A percentile compares a stretch with the other conserved stretches of the same genome.
phyloP scores from a whole-genome alignment of 2,329 filamentous ascomycete genomes.

The Niveomyces coronatus region DNA sequence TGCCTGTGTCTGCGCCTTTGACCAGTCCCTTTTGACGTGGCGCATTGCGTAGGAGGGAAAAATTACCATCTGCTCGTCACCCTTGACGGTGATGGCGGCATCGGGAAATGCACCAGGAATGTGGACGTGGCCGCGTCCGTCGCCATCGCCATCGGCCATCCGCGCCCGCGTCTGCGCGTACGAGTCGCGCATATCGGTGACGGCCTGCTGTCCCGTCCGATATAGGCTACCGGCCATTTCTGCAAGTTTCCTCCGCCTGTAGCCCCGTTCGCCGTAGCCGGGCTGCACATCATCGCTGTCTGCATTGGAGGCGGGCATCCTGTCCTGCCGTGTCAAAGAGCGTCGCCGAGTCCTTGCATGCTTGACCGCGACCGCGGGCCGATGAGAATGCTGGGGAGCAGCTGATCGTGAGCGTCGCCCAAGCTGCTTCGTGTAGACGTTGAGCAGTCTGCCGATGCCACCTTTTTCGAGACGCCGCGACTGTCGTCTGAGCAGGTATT shows the following conservation, averaged over 20 bases:
- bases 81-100: constrained; percentile 66
- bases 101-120: constrained; percentile 77
- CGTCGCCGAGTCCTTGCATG: constrained; percentile 23
- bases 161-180: constrained; percentile 42
- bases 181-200: constrained; percentile 48
- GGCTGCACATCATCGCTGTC: constrained; percentile 17
- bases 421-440: constrained; percentile 32
- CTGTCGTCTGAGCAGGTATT: constrained; percentile 58
- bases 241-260: constrained; percentile 68
- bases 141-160: constrained; percentile 18
- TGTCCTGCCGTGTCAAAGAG: constrained; percentile 17
- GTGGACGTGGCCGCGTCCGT: constrained; percentile 23
- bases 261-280: constrained; percentile 48
- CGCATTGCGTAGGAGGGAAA: constrained; percentile 88
- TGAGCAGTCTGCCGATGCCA: constrained; percentile 33
- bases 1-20: constrained; percentile 17
- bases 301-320: constrained; percentile 18
- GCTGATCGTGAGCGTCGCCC: constrained; percentile 25
- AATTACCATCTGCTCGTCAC: constrained; percentile 84
- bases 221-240: constrained; percentile 49
- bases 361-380: constrained; percentile 15
- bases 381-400: constrained; percentile 19
- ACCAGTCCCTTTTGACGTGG: constrained; percentile 45
- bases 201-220: constrained; percentile 43
- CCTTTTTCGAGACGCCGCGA: constrained; percentile 39